Base-by-base conservation (phyloP, 257 asterid genomes). In the Scutellaria galericulata region DNA sequence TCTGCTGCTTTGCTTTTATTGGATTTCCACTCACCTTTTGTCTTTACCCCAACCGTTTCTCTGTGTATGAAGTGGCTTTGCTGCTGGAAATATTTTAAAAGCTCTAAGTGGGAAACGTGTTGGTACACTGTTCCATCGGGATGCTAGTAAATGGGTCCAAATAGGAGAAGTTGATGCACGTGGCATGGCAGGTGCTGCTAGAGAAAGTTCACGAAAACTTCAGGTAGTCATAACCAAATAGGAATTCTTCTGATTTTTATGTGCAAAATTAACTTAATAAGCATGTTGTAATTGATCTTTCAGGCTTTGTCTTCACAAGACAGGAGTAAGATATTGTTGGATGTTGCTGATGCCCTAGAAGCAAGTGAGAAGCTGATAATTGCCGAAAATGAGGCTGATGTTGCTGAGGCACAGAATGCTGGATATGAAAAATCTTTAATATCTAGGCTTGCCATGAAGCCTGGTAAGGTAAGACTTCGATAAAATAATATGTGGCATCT, bases 141-240 rank as follows among this genome's bases (percentile, higher is more conserved):
- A 90, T 74, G 86, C 96, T n/a, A 75, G 70, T 82, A 68, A 82
- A 83, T 88, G 93, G 95, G 72, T 75, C 45, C 73, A 90, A 3
- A 74, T 53, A 56, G 86, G 81, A 42, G 89, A 88, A 35, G 75
- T 81, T 61, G 85, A 86, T 57, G 81, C 86, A 9, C 90, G 87
- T 22, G 93, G 85, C 55, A 90, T 90, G 96, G 96, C 95, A 63
- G 75, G 78, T 57, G 88, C 95, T 20, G 96, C 96, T 6, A 76
- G 95, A 77, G 93, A 90, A 70, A 80, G 89, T 83, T 86, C 96
- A 20, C 81, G 96, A 79, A 75, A 72, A 64, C 88, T 90, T 78
- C 96, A 90, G 87, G 97, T 89, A 65, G 52, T 53, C 56, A 60
- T 58, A 63, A 42, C 48, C 58, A 22, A 55, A 54, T 50, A 42